phyloP scores from a whole-genome alignment of 129 eudicot species.

The Rutidosis leptorrhynchoides region DNA sequence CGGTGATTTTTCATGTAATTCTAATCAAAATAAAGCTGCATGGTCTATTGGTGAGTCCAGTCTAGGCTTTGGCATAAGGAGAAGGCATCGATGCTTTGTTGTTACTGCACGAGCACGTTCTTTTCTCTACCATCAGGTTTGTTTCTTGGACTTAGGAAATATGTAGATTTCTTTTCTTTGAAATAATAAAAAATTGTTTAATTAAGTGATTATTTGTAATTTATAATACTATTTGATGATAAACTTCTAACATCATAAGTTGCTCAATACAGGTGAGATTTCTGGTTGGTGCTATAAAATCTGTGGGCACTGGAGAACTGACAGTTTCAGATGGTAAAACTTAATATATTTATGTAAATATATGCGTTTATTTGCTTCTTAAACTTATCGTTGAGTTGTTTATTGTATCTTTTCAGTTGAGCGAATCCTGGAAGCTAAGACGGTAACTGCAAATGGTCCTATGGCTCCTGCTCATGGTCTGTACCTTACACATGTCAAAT shows the following conservation, averaged over 20 bases:
- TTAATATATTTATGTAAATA: neutral
- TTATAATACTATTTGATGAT: neutral
- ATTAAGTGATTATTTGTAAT: neutral
- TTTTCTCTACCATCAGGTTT: constrained; percentile 95
- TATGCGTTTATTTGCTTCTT: neutral
- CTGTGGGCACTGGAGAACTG: constrained; percentile 84
- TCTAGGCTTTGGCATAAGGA: constrained; percentile 67
- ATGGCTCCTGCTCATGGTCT: constrained; percentile 98
- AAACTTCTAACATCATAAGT: neutral
- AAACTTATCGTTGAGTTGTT: constrained; percentile 5
- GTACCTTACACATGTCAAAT: constrained; percentile 79
- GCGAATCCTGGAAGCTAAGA: constrained; percentile 77
- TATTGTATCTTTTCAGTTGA: constrained; percentile 45
- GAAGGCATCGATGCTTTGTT: constrained; percentile 78
- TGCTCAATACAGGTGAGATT: constrained; percentile 64
- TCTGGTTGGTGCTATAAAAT: constrained; percentile 86
- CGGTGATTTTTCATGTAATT: constrained; percentile 18
- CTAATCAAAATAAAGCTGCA: constrained; percentile 22
- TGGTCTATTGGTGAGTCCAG: constrained; percentile 32
- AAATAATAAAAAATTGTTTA: no score
- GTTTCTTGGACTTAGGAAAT: neutral
- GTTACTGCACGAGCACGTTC: constrained; percentile 86
- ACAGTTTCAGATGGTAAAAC: constrained; percentile 70
- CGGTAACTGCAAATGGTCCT: constrained; percentile 69
- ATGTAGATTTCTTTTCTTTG: no score